Evolutionary conservation across 805 yeast species (phyloP).

Genomic region (Debaryomyces tyrocola): DNA sequence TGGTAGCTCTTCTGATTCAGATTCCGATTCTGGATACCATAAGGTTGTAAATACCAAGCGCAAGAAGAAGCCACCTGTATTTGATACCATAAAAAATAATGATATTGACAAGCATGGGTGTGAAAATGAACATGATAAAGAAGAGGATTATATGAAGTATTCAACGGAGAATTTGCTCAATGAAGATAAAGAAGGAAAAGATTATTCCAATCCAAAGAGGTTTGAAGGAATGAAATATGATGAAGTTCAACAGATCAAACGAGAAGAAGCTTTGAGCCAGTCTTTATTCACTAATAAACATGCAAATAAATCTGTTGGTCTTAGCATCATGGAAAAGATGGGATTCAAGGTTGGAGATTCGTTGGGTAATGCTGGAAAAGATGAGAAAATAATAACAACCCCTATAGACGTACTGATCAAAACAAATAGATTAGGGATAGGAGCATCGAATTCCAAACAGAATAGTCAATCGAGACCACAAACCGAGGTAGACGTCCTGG

Average conservation of each 20-base stretch:
- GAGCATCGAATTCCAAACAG: conserved; percentile 9
- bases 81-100: background rate
- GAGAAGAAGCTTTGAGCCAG: conserved; percentile 3
- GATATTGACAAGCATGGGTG: background rate
- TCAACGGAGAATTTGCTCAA: background rate
- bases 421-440: conserved; percentile 20
- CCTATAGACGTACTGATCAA: conserved; percentile 28
- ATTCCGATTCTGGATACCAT: background rate
- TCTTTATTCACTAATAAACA: conserved; percentile 7
- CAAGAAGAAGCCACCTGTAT: background rate
- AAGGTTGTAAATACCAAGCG: background rate
- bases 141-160: conserved; percentile 13
- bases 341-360: conserved; percentile 52
- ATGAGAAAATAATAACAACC: conserved; percentile 20
- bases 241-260: background rate
- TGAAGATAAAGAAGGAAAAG: background rate
- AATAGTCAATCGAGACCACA: background rate
- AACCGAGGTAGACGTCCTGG: conserved; percentile 2
- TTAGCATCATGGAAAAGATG: conserved; percentile 58
- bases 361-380: conserved; percentile 32
- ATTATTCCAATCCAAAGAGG: background rate
- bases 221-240: background rate
- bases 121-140: background rate
- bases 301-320: conserved; percentile 38
- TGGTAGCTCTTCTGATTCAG: conserved; percentile 3